phyloP scores from a whole-genome alignment of 2,329 filamentous ascomycete genomes.

The Cryoendolithus antarcticus region DNA sequence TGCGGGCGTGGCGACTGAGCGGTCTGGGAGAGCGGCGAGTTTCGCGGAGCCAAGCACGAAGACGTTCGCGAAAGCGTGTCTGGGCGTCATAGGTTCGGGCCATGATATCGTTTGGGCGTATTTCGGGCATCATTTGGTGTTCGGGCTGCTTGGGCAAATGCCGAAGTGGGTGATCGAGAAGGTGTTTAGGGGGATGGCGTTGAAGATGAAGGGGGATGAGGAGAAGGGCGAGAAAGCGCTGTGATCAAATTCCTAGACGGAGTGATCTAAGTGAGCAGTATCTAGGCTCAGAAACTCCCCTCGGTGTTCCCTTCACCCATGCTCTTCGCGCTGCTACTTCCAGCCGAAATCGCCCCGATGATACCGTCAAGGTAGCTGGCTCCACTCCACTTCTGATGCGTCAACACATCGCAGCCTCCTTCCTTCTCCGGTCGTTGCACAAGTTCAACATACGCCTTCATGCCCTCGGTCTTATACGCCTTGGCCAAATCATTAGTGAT shows the following conservation, averaged over 20 bases:
- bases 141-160: slow-evolving; percentile 3
- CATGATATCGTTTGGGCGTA: slow-evolving; percentile 7
- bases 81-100: slow-evolving; percentile 10
- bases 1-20: slow-evolving; percentile 4
- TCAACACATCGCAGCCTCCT: slow-evolving; percentile 79
- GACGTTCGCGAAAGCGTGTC: slow-evolving; percentile 7
- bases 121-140: slow-evolving; percentile 10
- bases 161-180: slow-evolving; percentile 5
- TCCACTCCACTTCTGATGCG: slow-evolving; percentile 80
- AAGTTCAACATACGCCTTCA: slow-evolving; percentile 94
- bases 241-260: neutral
- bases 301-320: slow-evolving; percentile 96
- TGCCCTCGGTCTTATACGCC: slow-evolving; percentile 78
- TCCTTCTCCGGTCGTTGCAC: slow-evolving; percentile 87
- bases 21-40: neutral
- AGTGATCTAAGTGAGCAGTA: no score
- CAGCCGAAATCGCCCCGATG: slow-evolving; percentile 78
- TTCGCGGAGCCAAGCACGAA: slow-evolving; percentile 2
- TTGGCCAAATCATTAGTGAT: slow-evolving; percentile 63
- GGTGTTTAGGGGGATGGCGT: slow-evolving; percentile 1
- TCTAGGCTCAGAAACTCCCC: slow-evolving; percentile 27
- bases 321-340: slow-evolving; percentile 76
- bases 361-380: slow-evolving; percentile 76
- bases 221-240: neutral
- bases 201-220: neutral